phyloP scores from a whole-genome alignment of 305 asterid species.

The Fraxinus xanthoxyloides region DNA sequence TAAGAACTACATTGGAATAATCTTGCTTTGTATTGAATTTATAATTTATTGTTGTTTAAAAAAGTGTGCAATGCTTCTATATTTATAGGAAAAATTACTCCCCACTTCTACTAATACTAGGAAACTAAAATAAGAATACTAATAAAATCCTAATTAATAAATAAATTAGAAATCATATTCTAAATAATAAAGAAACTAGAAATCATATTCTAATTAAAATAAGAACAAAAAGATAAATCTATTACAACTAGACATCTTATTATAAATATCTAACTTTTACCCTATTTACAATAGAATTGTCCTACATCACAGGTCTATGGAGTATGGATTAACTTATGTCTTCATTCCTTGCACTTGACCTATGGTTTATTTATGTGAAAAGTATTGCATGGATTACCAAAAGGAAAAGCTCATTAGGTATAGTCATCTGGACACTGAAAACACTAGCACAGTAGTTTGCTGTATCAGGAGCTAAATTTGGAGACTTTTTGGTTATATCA shows the following conservation, averaged over 20 bases:
- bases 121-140: not conserved
- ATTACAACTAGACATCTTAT: not conserved
- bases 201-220: not conserved
- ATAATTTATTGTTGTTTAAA: not conserved
- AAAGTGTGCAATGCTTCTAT: not conserved
- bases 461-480: not conserved
- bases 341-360: constrained; percentile 1
- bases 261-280: not conserved
- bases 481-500: not conserved
- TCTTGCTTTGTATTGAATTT: not conserved
- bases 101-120: not conserved
- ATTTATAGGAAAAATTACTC: not conserved
- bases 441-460: not conserved
- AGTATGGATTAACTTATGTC: not conserved
- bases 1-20: not conserved
- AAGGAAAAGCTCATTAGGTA: not conserved
- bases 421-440: not conserved
- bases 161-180: not conserved
- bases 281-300: not conserved
- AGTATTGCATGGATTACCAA: not conserved
- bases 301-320: not conserved
- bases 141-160: not conserved
- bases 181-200: not conserved
- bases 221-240: not conserved
- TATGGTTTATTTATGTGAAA: not conserved